Conservation (phyloP, 2,329 filamentous ascomycete genomes). For the Lasiodiplodia sp. region DNA sequence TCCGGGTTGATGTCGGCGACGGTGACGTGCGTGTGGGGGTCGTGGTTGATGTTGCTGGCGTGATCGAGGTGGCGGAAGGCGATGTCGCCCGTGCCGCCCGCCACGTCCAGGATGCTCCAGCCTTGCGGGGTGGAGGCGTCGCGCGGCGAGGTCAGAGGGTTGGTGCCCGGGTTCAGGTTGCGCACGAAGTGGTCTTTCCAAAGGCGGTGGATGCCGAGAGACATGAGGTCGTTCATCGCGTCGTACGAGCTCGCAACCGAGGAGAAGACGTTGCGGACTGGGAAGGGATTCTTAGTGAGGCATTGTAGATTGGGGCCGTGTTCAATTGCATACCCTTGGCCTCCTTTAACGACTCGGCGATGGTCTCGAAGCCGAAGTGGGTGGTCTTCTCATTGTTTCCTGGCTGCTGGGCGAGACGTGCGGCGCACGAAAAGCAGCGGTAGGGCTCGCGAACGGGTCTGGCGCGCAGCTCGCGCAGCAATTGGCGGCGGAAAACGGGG, state of each 20-base stretch:
- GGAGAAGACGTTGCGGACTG: slow-evolving; percentile 88
- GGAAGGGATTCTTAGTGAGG: slow-evolving; percentile 40
- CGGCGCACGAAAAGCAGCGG: slow-evolving; percentile 61
- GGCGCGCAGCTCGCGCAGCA: slow-evolving; percentile 35
- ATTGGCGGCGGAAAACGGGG: slow-evolving; percentile 41
- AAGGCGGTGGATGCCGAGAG: slow-evolving; percentile 91
- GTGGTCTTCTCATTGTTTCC: slow-evolving; percentile 67
- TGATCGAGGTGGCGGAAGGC: slow-evolving; percentile 96
- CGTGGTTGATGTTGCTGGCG: slow-evolving; percentile 79
- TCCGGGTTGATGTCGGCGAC: slow-evolving; percentile 95
- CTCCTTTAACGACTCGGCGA: slow-evolving; percentile 81
- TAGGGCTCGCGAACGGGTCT: slow-evolving; percentile 41
- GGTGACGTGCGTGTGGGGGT: slow-evolving; percentile 81
- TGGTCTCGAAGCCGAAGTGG: slow-evolving; percentile 89
- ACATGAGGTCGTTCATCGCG: slow-evolving; percentile 99
- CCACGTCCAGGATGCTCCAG: slow-evolving; percentile 89
- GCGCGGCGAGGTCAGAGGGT: slow-evolving; percentile 52
- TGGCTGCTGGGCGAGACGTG: slow-evolving; percentile 48
- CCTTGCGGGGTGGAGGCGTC: slow-evolving; percentile 46
- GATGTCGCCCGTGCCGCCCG: slow-evolving; percentile 96
- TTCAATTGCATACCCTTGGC: slow-evolving; percentile 60
- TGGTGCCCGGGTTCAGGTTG: slow-evolving; percentile 81
- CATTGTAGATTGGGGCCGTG: no score
- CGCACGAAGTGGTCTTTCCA: slow-evolving; percentile 99
- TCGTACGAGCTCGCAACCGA: slow-evolving; percentile 95